Evolutionary conservation across 2,329 filamentous ascomycete genomes (phyloP), one percentile per base, ranked within the genome.

Genomic region (Colletotrichum cereale): DNA sequence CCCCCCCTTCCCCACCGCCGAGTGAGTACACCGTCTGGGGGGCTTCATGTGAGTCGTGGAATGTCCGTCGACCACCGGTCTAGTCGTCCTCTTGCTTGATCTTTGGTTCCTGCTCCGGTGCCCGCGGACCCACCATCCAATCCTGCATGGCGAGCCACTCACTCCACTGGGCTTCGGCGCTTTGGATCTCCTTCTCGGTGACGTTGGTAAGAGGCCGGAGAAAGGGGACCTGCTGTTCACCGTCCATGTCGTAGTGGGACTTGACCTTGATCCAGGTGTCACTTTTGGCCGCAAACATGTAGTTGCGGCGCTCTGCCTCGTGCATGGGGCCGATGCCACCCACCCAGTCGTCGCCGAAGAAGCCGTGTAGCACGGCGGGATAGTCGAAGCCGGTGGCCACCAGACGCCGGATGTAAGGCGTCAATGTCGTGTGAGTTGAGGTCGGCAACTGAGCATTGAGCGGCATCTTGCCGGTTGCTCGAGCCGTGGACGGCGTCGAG

Each of bases 111-210:
- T 62, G 55, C 11, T 72, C 70, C 24, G 92, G 93, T 40, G 92
- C 91, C 73, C 93, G 85, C 1, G 93, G 93, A 2, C 95, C 95
- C n/a, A 98, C 85, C 95, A 97, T 97, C 96, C 96, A 98, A 81
- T 98, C 96, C 81, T 97, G 94, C 94, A 98, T 97, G 16, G 94
- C 94, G 40, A 98, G 84, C 96, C 96, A 98, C 77, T 96, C 92
- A 79, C 94, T 97, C 96, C 96, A 99, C 71, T 88, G 91, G 73
- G 89, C 88, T 83, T 98, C 96, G 0, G 95, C 95, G 18, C 85
- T 88, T 73, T 93, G 89, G 73, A 98, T 93, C 83, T 98, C 96
- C 29, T 90, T 88, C 77, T 96, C 90, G 10, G 90, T 89, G 0
- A 93, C 90, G 66, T 91, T 89, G 76, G 93, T 91, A n/a, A 98